Base-by-base conservation (phyloP, 108 stramenopile species). In the Cyclotella choctawhatcheeana region DNA sequence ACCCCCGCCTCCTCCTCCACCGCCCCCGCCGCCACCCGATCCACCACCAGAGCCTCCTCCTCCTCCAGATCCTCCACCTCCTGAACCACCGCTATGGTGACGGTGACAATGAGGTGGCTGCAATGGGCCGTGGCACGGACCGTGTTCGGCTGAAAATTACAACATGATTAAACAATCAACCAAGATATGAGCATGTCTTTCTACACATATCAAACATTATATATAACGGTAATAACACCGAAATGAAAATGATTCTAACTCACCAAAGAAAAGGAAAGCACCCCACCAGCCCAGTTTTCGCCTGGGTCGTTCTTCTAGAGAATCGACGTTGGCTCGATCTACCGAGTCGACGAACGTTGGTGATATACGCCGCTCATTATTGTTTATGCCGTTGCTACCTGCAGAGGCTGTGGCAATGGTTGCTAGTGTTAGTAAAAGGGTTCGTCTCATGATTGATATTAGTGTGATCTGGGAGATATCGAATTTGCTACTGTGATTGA, bases 221-320 rank as follows among this genome's bases (percentile, higher is more conserved):
- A 32, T 26, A 64, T 14, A 40, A 18, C 20, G 33, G 71, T 12
- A 27, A 13, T 24, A 44, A 18, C 29, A 51, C 5, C 18, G n/a
- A 13, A 25, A 24, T 40, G 16, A n/a, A 25, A 47, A 56, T 32
- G 2, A 27, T 27, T 35, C 22, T 3, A 47, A 71, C 77, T 66
- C 27, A 78, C 77, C 35, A 44, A 71, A 53, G 45, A 71, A 65
- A 26, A 78, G 44, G 5, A 43, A 69, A 22, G 71, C 35, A n/a
- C 77, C 63, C 77, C 77, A 78, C 77, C 77, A 78, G 26, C 77
- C 70, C 65, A 78, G 61, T 67, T 74, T 64, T 67, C 77, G 44
- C 55, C 77, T 18, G 71, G 5, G 20, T 20, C 14, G 10, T 12
- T 30, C 37, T 40, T 10, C 56, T 6, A 22, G 29, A 58, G 56